Percentiles rank a stretch among this genome's conserved stretches.
These are phyloP conservation scores for Galerina marginata DNA, from an alignment of 768 basidiomycete species.

Conservation along the genomic window DNA sequence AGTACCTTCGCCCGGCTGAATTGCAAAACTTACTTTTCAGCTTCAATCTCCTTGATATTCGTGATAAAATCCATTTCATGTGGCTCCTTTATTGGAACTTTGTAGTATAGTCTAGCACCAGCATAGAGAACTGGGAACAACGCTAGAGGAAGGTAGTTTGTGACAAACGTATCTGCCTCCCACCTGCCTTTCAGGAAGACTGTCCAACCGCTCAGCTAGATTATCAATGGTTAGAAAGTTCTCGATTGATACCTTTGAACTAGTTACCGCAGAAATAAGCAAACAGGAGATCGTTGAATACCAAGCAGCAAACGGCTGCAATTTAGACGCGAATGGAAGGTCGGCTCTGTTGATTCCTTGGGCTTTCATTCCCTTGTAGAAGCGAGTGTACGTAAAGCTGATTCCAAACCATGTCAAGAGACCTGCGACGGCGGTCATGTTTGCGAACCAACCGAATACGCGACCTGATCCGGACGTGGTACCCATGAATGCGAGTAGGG, in stretches of 20 bases:
- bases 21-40: conserved; percentile 51
- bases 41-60: conserved; percentile 72
- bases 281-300: conserved; percentile 48
- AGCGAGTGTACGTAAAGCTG: conserved; percentile 77
- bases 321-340: conserved; percentile 69
- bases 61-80: conserved; percentile 87
- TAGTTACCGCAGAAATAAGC: conserved; percentile 66
- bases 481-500: conserved; percentile 81
- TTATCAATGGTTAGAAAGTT: neutral
- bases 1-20: neutral
- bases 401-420: conserved; percentile 87
- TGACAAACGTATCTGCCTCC: conserved; percentile 72
- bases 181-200: conserved; percentile 47
- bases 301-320: conserved; percentile 82
- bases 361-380: conserved; percentile 79
- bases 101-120: conserved; percentile 59
- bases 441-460: conserved; percentile 83
- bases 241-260: neutral
- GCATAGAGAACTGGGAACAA: conserved; percentile 80
- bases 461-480: conserved; percentile 64
- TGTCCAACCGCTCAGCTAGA: conserved; percentile 49
- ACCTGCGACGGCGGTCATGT: conserved; percentile 71
- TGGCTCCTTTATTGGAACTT: conserved; percentile 48
- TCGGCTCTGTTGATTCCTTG: conserved; percentile 77
- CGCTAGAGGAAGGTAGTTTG: conserved; percentile 77